Evolutionary conservation across 148 eudicot species (phyloP).

Genomic region (Euryodendron excelsum): DNA sequence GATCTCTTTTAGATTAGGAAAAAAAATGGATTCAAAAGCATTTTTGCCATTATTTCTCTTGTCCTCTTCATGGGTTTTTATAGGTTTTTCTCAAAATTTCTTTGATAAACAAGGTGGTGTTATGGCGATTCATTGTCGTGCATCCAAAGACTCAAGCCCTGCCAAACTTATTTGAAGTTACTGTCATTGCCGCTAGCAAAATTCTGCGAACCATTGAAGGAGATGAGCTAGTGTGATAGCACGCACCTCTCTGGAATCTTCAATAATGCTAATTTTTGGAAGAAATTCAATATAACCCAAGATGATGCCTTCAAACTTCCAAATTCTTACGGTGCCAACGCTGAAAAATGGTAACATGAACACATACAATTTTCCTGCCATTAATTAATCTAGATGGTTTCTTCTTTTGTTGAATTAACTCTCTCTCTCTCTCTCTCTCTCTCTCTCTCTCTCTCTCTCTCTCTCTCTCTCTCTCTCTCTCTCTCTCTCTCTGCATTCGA

Average conservation of each 20-base stretch:
- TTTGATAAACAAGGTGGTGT: not conserved
- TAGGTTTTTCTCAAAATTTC: not conserved
- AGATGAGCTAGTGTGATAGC: not conserved
- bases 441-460: no score
- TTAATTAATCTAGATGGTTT: no score
- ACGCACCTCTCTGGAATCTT: constrained; percentile 9
- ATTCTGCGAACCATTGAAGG: constrained; percentile 12
- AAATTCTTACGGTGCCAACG: constrained; percentile 12
- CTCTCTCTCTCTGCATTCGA: no score
- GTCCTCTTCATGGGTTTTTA: not conserved
- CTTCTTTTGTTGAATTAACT: no score
- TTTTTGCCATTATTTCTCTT: not conserved
- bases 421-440: no score
- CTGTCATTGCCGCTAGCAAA: not conserved
- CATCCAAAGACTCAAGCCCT: constrained; percentile 6
- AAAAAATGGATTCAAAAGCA: constrained; percentile 1
- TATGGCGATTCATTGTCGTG: not conserved
- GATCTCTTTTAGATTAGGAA: no score
- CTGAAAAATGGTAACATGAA: no score
- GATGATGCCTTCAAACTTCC: constrained; percentile 19
- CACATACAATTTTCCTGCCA: no score
- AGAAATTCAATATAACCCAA: constrained; percentile 10
- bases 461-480: no score
- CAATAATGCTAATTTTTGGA: constrained; percentile 7
- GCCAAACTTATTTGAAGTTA: constrained; percentile 13